A percentile compares a stretch with the other conserved stretches of the same genome.
Conservation (phyloP, 768 basidiomycete genomes). For the Exidia glandulosa region DNA sequence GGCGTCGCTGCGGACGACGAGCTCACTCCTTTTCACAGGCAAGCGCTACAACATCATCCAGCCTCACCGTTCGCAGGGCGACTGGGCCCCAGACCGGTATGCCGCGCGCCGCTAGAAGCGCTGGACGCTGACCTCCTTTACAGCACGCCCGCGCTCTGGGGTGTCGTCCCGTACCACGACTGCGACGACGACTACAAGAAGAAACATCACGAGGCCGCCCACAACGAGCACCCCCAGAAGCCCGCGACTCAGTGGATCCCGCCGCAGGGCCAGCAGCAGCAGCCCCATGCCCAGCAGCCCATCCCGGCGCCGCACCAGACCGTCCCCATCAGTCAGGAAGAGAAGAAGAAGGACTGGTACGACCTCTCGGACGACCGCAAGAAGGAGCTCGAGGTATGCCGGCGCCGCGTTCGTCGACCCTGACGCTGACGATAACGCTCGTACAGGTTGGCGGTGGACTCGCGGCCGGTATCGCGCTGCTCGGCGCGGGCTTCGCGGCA, state of each 20-base stretch:
- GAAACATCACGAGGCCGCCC: conserved; percentile 16
- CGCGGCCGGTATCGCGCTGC: conserved; percentile 37
- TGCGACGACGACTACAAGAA: conserved; percentile 15
- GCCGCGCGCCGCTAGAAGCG: neutral
- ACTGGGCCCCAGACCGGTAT: conserved; percentile 45
- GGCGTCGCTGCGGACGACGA: neutral
- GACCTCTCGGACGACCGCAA: conserved; percentile 41
- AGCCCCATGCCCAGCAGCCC: conserved; percentile 12
- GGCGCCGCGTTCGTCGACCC: neutral
- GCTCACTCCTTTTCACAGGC: conserved; percentile 24
- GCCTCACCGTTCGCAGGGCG: conserved; percentile 35
- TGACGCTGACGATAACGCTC: neutral
- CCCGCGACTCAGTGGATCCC: conserved; percentile 11
- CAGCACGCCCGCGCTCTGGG: conserved; percentile 6
- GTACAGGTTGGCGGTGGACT: conserved; percentile 54
- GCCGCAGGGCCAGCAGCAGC: conserved; percentile 1
- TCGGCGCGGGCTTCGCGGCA: conserved; percentile 40
- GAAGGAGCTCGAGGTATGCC: conserved; percentile 43
- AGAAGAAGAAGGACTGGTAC: conserved; percentile 45
- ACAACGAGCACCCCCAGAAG: conserved; percentile 1
- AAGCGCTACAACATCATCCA: conserved; percentile 59
- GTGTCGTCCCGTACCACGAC: neutral
- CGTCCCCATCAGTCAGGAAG: conserved; percentile 18
- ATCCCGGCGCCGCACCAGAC: conserved; percentile 19
- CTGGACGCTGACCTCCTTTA: neutral